Base-by-base conservation (phyloP, 2,329 filamentous ascomycete genomes). In the Epichloe brachyelytri region DNA sequence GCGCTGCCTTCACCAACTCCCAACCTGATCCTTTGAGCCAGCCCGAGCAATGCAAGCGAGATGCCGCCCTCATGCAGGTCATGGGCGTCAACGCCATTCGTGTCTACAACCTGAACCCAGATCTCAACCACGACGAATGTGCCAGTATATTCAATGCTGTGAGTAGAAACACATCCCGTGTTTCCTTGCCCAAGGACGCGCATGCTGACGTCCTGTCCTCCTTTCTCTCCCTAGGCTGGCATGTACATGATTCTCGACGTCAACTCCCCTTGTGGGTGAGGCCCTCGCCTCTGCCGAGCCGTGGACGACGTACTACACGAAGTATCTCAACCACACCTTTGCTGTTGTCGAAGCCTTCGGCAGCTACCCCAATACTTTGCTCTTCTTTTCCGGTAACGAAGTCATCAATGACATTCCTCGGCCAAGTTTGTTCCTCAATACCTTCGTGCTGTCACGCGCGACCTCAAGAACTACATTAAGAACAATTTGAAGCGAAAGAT, bases 401-500 rank as follows among this genome's bases (percentile, higher is more conserved):
- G 82, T 88, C 61, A 86, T 88, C 68, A 82, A 85, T 65, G 72
- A 83, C 57, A 71, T 79, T 48, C 63, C 43, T 82, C 78, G 38
- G 83, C 79, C 55, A 68, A 72, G 49, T 67, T 66, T 49, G 80
- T 79, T 36, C 84, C 85, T 41, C 83, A 80, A n/a, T 90, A 87
- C 65, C 73, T 83, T 58, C 76, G 81, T 67, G 86, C 86, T 55
- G 79, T 88, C 56, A 88, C 83, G 45, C 83, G 86, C 62, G 86
- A 90, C 67, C 74, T 90, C 65, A 88, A 87, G 75, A 83, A 82
- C 64, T 90, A 90, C 73, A 82, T 89, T 70, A 79, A 81, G 68
- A 82, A 81, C 62, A 79, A 85, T 62, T 71, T 78, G 54, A 74
- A 80, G 62, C 83, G 86, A 59, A 59, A 70, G 54, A 85, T 90